Conservation (phyloP, 352 stramenopile species). For the Thraustochytrium sp. region DNA sequence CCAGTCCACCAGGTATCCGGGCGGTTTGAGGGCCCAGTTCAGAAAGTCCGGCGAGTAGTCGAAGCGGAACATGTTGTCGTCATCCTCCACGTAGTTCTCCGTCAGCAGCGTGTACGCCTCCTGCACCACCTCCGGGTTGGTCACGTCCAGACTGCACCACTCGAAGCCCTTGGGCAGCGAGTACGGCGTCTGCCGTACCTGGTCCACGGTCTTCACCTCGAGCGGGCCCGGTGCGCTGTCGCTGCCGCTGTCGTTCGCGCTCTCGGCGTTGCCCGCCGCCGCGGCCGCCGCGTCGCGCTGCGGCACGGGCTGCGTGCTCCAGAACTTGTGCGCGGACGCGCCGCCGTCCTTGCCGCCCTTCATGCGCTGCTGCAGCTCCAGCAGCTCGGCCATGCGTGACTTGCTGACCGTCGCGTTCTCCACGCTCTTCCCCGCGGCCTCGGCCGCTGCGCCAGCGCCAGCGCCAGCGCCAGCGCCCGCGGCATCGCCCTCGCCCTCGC, state of each 20-base stretch:
- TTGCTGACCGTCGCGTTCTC: not conserved
- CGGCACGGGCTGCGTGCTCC: conserved; percentile 77
- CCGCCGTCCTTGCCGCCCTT: not conserved
- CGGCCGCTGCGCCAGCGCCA: too few relatives aligned
- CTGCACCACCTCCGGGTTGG: conserved; percentile 57
- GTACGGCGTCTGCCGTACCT: conserved; percentile 86
- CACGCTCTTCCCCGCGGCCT: not conserved
- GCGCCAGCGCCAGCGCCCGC: not conserved
- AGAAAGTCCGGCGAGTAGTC: conserved; percentile 76
- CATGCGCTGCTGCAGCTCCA: not conserved
- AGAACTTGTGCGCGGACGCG: conserved; percentile 67
- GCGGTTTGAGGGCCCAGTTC: conserved; percentile 83
- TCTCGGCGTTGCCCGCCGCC: not conserved
- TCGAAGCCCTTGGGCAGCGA: conserved; percentile 89
- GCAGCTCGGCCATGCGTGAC: not conserved
- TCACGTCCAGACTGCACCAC: conserved; percentile 66
- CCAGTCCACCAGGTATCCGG: conserved; percentile 82
- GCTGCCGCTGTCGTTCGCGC: not conserved
- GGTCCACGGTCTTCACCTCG: conserved; percentile 77
- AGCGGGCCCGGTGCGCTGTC: conserved; percentile 74
- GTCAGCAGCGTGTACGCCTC: conserved; percentile 94
- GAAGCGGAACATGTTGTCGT: conserved; percentile 92
- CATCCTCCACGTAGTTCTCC: conserved; percentile 98
- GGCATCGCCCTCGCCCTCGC: not conserved
- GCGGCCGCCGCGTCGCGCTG: not conserved